Evolutionary conservation across 148 eudicot genomes (phyloP).

Genomic region (Fagopyrum tataricum): DNA sequence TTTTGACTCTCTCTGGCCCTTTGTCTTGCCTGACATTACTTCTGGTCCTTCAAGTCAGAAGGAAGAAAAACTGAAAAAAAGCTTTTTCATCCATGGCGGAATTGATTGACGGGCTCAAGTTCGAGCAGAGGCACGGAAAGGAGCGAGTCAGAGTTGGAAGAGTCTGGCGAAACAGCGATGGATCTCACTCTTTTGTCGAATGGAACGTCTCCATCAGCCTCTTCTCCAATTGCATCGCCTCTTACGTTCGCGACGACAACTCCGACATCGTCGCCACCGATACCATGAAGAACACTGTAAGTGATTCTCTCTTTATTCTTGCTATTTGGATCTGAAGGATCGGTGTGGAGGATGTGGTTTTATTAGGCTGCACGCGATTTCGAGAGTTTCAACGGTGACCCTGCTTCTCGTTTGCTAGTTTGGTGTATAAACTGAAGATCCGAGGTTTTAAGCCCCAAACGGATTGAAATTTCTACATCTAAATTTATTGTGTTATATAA

Average conservation of each 20-base stretch:
- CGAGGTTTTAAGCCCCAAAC: no score
- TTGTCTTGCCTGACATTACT: no score
- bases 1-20: no score
- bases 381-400: neutral
- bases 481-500: no score
- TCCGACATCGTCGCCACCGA: constrained; percentile 91
- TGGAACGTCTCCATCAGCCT: constrained; percentile 72
- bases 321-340: neutral
- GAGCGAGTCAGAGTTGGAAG: constrained; percentile 79
- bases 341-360: neutral
- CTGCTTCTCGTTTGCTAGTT: neutral
- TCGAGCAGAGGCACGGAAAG: constrained; percentile 84
- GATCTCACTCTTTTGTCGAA: constrained; percentile 58
- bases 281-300: constrained; percentile 92
- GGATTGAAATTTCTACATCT: no score
- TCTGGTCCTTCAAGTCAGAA: neutral
- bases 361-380: neutral
- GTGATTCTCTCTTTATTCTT: neutral
- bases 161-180: constrained; percentile 56
- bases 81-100: constrained; percentile 21
- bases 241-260: constrained; percentile 59
- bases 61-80: neutral
- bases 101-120: constrained; percentile 29
- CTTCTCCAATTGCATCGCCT: constrained; percentile 61
- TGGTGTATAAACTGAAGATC: neutral